Evolutionary conservation across 2,329 filamentous ascomycete genomes (phyloP), one percentile per base, ranked within the genome.

Genomic region (Pseudogymnoascus sp.): DNA sequence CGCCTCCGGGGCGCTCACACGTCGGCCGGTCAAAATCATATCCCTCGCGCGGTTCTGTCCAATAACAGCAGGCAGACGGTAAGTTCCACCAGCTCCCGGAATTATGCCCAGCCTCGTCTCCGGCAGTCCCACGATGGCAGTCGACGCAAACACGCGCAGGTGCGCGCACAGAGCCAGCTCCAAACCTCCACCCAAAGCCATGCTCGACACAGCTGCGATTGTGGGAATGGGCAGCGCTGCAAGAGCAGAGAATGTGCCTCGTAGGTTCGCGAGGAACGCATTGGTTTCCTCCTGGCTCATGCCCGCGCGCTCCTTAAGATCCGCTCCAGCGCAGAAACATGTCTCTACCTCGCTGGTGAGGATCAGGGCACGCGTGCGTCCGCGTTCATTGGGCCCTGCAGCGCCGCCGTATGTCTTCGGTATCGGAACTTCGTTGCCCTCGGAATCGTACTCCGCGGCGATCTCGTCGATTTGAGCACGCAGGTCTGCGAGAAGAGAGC

Each of bases 51-150:
- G 86, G 25, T 83, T 80, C 23, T 89, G 78, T 4, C 95, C 95
- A 67, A 99, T 88, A 18, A 99, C 77, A 7, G 82, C 83, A 1
- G 92, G 91, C 0, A 99, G 85, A 8, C 95, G 88, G 75, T 91
- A 91, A 0, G 93, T 97, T 64, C 93, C 95, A 45, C 95, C 95
- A 1, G 93, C 95, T 64, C 95, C 95, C 2, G 95, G 95, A 67
- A 99, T 89, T 73, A 99, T 99, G 62, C 89, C 95, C 2, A 99
- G 83, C 2, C 93, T 83, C 1, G 95, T 97, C 75, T 99, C 95
- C 1, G 95, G 95, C 4, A 97, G 84, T 0, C 87, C 93, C 62
- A 99, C 86, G 23, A 81, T 79, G 14, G 91, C 89, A 35, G 87
- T 89, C 40, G 90, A 91, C 33, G 87, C 84, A 68, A 97, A 88